Evolutionary conservation across 176 grass and related monocot genomes (phyloP), one percentile per base, ranked within the genome.

Genomic region (Musa troglodytarum): DNA sequence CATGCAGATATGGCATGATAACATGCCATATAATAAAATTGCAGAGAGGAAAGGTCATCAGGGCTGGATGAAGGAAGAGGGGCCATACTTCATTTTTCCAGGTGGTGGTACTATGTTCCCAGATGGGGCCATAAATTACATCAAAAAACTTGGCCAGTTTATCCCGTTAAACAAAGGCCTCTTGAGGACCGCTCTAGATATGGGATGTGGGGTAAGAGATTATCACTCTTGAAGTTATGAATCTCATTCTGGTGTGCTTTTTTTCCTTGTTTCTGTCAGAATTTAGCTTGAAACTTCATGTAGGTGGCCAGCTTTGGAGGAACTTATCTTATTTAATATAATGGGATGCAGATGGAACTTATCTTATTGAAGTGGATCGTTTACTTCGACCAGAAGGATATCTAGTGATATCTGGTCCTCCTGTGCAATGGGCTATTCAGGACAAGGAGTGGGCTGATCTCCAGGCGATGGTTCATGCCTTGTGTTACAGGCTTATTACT

Each of bases 11-110:
- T 94, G 95, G 90, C 90, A 94, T 52, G 88, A 82, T 78, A 91
- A 94, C 82, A 98, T 93, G 90, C 90, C 95, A 78, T 98, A 98
- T 65, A 86, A 83, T 80, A 98, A 98, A 84, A 91, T 98, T 78
- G 86, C 90, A 8, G 88, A 91, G 77, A 98, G 95, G 69, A 98
- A 98, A 86, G 95, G 95, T 54, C 95, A 98, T 74, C 90, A 94
- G 69, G 86, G 90, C 16, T 98, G 90, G 90, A 94, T 98, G 95
- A 94, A 89, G 84, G 87, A 84, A 68, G 90, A 93, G 78, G 90
- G 86, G 13, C 81, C 78, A 16, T 80, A 93, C 80, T 98, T 98
- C 25, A 83, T 88, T 68, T 93, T 98, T 74, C 95, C 95, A 58
- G 88, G 95, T 74, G 90, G 95, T 19, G 95, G 95, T 13, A 98